phyloP scores from a whole-genome alignment of 805 yeast species.

The Barnettozyma vustinii region DNA sequence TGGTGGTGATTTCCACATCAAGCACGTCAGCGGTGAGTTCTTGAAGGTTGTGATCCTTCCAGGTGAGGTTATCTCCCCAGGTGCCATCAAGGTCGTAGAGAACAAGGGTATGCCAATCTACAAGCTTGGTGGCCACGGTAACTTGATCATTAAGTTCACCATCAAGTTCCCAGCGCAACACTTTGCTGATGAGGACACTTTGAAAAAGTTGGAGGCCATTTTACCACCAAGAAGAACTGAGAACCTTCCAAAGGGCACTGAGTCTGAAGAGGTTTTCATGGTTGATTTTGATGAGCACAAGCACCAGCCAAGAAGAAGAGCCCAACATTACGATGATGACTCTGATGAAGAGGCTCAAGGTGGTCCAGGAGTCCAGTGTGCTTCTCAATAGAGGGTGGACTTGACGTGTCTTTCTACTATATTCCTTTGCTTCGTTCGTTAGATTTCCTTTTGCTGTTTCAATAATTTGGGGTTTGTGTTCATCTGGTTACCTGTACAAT shows the following conservation, averaged over 20 bases:
- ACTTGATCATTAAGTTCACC: constrained; percentile 78
- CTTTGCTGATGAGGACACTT: constrained; percentile 70
- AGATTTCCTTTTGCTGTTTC: not conserved
- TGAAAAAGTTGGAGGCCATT: constrained; percentile 65
- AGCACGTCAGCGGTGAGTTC: constrained; percentile 91
- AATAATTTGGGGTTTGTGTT: not conserved
- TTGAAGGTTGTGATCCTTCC: constrained; percentile 77
- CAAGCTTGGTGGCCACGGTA: constrained; percentile 84
- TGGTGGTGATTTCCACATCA: constrained; percentile 86
- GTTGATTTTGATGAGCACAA: constrained; percentile 61
- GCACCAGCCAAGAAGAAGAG: constrained; percentile 40
- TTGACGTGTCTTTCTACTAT: not conserved
- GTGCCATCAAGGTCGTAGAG: constrained; percentile 70
- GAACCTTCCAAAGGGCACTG: constrained; percentile 62
- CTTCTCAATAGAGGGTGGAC: constrained; percentile 62
- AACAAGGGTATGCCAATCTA: constrained; percentile 97
- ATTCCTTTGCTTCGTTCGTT: not conserved
- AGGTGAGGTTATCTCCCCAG: constrained; percentile 92
- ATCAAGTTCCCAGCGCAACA: constrained; percentile 80
- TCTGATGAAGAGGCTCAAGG: constrained; percentile 56
- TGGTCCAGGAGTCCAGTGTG: constrained; percentile 84
- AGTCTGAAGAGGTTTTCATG: constrained; percentile 76
- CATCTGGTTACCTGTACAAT: constrained; percentile 4
- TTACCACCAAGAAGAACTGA: constrained; percentile 66
- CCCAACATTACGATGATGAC: constrained; percentile 43